Evolutionary conservation across 495 filamentous ascomycete genomes (phyloP).

Genomic region (Xylaria telfairii): DNA sequence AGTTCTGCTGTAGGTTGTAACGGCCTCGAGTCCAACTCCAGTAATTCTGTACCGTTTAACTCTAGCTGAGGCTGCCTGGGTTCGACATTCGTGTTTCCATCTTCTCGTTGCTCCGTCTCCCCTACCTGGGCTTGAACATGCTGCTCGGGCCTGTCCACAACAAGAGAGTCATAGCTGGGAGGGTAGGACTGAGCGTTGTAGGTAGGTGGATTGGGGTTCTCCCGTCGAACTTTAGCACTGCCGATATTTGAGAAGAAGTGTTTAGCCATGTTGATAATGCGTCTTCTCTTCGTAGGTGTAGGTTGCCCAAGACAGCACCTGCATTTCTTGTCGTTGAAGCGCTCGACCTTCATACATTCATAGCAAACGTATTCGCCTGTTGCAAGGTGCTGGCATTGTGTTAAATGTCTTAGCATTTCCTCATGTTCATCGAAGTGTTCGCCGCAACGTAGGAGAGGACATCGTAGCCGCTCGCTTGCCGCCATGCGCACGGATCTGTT

Average conservation of each 20-base stretch:
- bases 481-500: constrained; percentile 52
- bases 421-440: constrained; percentile 51
- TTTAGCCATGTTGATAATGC: constrained; percentile 55
- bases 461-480: constrained; percentile 47
- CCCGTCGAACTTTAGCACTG: constrained; percentile 42
- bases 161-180: constrained; percentile 53
- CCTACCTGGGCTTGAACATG: constrained; percentile 10
- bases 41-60: constrained; percentile 49
- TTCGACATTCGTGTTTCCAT: constrained; percentile 9
- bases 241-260: constrained; percentile 56
- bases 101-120: constrained; percentile 16
- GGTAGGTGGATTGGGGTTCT: constrained; percentile 9
- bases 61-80: constrained; percentile 35
- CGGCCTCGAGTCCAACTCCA: constrained; percentile 53
- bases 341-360: constrained; percentile 54
- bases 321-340: constrained; percentile 55
- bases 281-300: constrained; percentile 53
- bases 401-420: constrained; percentile 53
- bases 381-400: constrained; percentile 47
- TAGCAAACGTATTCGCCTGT: constrained; percentile 56
- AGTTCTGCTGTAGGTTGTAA: constrained; percentile 35
- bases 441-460: constrained; percentile 51
- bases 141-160: constrained; percentile 28
- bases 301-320: constrained; percentile 51
- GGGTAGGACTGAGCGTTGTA: constrained; percentile 41